Percentiles rank a stretch among this genome's conserved stretches.
Conservation (phyloP, 2,329 filamentous ascomycete genomes). For the Daldinia sp. region DNA sequence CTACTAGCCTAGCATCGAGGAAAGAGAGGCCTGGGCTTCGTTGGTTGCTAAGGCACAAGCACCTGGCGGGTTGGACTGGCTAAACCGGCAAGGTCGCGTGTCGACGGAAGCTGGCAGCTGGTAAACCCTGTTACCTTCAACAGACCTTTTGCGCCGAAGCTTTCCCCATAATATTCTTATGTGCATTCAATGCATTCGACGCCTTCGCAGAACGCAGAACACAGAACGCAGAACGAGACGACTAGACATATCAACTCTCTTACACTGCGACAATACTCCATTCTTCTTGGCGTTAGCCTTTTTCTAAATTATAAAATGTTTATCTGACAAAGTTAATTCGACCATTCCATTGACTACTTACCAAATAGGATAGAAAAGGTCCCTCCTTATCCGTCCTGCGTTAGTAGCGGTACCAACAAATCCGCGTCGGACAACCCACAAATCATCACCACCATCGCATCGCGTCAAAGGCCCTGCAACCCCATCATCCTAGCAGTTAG, state of each 20-base stretch:
- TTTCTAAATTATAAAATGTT: neutral
- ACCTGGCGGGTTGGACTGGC: neutral
- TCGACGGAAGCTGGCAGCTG: neutral
- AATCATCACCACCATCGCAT: constrained; percentile 37
- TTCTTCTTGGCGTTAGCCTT: constrained; percentile 3
- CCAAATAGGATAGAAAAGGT: constrained; percentile 13
- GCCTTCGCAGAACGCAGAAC: constrained; percentile 3
- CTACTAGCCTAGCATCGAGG: no score
- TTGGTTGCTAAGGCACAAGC: neutral
- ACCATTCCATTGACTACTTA: neutral
- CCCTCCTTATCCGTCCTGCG: constrained; percentile 1
- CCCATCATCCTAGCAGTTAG: constrained; percentile 20
- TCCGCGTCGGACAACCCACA: constrained; percentile 30
- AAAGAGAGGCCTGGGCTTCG: neutral
- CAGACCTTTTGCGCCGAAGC: constrained; percentile 15
- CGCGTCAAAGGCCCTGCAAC: constrained; percentile 30
- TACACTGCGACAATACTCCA: constrained; percentile 6
- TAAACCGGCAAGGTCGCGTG: neutral
- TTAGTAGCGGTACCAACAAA: constrained; percentile 16
- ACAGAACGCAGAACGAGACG: no score
- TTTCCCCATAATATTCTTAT: constrained; percentile 32
- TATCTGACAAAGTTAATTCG: constrained; percentile 4
- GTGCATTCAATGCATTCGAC: no score
- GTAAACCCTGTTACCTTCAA: neutral
- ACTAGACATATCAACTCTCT: neutral